A percentile compares a stretch with the other conserved stretches of the same genome.
phyloP scores from a whole-genome alignment of 1,284 basidiomycete species.

The Lentinus polychrous region DNA sequence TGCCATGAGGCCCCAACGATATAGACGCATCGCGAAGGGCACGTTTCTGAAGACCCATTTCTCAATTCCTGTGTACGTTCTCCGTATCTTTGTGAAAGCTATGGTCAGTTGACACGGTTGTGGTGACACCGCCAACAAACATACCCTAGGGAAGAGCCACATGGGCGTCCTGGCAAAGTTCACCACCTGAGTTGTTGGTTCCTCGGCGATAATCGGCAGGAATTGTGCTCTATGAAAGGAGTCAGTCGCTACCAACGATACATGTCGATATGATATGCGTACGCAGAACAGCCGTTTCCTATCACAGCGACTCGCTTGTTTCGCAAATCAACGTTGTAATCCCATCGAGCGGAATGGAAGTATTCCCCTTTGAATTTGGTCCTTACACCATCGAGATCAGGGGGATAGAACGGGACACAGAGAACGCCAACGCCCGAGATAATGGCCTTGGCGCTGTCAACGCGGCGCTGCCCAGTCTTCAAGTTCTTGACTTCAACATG shows the following conservation, averaged over 20 bases:
- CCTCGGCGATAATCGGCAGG: conserved; percentile 35
- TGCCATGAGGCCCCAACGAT: conserved; percentile 28
- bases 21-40: conserved; percentile 31
- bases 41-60: conserved; percentile 33
- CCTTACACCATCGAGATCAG: conserved; percentile 32
- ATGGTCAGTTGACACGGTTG: background rate
- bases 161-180: conserved; percentile 41
- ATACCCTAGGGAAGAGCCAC: conserved; percentile 37
- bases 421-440: conserved; percentile 40
- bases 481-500: conserved; percentile 26
- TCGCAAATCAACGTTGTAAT: conserved; percentile 25
- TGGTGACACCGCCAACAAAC: conserved; percentile 5
- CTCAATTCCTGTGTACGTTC: conserved; percentile 23
- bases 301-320: conserved; percentile 33
- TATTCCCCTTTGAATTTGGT: conserved; percentile 31
- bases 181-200: conserved; percentile 31
- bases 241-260: background rate
- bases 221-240: conserved; percentile 32
- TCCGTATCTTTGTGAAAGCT: conserved; percentile 22
- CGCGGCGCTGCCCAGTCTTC: conserved; percentile 17
- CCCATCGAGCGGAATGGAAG: conserved; percentile 36
- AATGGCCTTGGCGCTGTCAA: conserved; percentile 25
- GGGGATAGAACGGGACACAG: conserved; percentile 29
- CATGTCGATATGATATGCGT: conserved; percentile 4
- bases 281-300: conserved; percentile 33